Conservation (phyloP, 2,329 filamentous ascomycete genomes). For the Nannizziopsis barbatae region DNA sequence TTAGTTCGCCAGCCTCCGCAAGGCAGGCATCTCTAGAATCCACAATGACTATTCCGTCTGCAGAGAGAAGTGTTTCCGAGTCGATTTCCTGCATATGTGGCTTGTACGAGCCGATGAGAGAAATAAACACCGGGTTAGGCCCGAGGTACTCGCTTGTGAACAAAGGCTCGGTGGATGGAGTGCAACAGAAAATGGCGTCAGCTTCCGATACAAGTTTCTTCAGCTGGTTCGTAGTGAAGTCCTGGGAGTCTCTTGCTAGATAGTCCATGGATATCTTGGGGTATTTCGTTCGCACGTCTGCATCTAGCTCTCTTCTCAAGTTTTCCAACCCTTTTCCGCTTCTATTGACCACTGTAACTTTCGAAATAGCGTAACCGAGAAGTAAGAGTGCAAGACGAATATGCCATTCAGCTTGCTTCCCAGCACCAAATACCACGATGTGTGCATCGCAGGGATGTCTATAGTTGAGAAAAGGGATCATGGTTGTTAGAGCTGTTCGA, state of each 20-base stretch:
- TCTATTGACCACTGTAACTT: constrained; percentile 69
- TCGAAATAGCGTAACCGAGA: constrained; percentile 36
- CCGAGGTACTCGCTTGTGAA: constrained; percentile 31
- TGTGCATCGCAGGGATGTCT: constrained; percentile 21
- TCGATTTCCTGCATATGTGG: constrained; percentile 45
- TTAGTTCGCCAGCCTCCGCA: constrained; percentile 39
- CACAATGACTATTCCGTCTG: constrained; percentile 57
- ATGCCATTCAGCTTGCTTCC: constrained; percentile 43
- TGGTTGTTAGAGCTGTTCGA: constrained; percentile 62
- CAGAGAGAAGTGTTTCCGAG: constrained; percentile 36
- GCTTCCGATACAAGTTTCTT: constrained; percentile 23
- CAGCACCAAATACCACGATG: constrained; percentile 40
- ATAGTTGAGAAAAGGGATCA: constrained; percentile 49
- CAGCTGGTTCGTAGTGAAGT: constrained; percentile 19
- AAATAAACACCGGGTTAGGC: constrained; percentile 35
- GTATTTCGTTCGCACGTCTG: constrained; percentile 28
- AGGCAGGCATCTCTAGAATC: constrained; percentile 43
- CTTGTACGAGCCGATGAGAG: constrained; percentile 45
- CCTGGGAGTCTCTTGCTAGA: constrained; percentile 4
- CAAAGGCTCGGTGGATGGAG: constrained; percentile 36
- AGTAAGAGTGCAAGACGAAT: constrained; percentile 42
- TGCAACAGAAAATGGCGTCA: constrained; percentile 42
- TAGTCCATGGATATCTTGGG: constrained; percentile 21
- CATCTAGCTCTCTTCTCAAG: constrained; percentile 23
- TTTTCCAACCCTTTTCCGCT: constrained; percentile 47